Base-by-base conservation (phyloP, 139 green algal genomes). In the Picochlorum costavermella region DNA sequence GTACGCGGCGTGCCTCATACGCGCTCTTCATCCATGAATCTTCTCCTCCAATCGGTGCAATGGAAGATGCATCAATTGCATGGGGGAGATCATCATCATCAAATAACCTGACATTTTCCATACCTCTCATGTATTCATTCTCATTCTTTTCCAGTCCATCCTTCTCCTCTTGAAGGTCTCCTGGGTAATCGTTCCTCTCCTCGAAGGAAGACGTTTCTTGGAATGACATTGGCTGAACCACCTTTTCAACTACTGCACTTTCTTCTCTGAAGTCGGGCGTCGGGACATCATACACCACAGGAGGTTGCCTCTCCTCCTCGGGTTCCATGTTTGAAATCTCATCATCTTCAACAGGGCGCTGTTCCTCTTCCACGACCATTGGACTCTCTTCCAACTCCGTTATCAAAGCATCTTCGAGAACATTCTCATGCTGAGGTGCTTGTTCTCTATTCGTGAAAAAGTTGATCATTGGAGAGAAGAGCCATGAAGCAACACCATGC, bases 1-100 rank as follows among this genome's bases (percentile, higher is more conserved):
- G 61, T 16, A 68, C 3, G 20, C 12, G 43, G 16, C 45, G 29
- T 29, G 58, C 20, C 45, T 68, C 20, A 14, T 57, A 31, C 2
- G 62, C 23, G 30, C 61, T 53, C 53, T 46, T 51, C 56, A 76
- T 72, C 25, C 56, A 53, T 9, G 56, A 37, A n/a, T 64, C 58
- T 55, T 76, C 70, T 2, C 70, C 70, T 17, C 46, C 30, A 56
- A 76, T 48, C 4, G 56, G 61, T 2, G 55, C 37, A 13, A 71
- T 60, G 14, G 58, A 50, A 33, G 20, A 29, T 29, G 57, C 36
- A 57, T 60, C 63, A 30, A 75, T 30, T 0, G 69, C 61, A 43
- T 71, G 61, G 31, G 58, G n/a, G 8, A 64, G 25, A 59, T 44
- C 20, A 2, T 64, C 58, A 28, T 51, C 50, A 30, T 59, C 43